These are phyloP conservation scores for Euryodendron excelsum DNA, from an alignment of 148 eudicot genomes.

Conservation along the genomic window DNA sequence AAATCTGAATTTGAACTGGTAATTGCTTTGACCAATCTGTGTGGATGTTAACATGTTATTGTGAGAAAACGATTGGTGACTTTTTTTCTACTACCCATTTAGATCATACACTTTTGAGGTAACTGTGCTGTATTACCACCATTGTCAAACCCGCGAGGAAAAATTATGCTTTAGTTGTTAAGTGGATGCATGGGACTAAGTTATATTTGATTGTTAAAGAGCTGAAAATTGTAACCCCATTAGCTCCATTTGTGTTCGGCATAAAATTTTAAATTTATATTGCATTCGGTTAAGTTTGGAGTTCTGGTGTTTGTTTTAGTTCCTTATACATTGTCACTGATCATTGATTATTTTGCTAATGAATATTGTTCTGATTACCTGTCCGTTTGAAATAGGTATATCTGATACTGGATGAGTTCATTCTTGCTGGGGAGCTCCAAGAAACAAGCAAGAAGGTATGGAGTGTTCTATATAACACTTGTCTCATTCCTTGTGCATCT, in stretches of 20 bases:
- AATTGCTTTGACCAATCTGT: not conserved
- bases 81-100: not conserved
- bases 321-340: not conserved
- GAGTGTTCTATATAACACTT: not conserved
- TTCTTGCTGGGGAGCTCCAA: conserved; percentile 31
- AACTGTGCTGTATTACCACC: not conserved
- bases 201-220: no score
- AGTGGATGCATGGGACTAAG: no score
- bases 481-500: not conserved
- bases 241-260: no score
- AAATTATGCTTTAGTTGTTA: no score
- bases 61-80: not conserved
- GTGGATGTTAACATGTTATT: not conserved
- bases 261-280: no score
- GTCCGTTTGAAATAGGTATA: conserved; percentile 15
- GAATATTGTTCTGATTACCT: not conserved
- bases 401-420: conserved; percentile 28
- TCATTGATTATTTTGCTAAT: not conserved
- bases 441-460: conserved; percentile 31
- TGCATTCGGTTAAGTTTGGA: not conserved
- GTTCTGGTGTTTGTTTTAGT: not conserved
- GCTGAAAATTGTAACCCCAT: no score
- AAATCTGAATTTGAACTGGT: not conserved
- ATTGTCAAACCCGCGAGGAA: no score
- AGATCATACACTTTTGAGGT: not conserved